Percentiles rank a stretch among this genome's conserved stretches.
Evolutionary conservation across 495 filamentous ascomycete species (phyloP).

Genomic region (Hypoxylon fuscum): DNA sequence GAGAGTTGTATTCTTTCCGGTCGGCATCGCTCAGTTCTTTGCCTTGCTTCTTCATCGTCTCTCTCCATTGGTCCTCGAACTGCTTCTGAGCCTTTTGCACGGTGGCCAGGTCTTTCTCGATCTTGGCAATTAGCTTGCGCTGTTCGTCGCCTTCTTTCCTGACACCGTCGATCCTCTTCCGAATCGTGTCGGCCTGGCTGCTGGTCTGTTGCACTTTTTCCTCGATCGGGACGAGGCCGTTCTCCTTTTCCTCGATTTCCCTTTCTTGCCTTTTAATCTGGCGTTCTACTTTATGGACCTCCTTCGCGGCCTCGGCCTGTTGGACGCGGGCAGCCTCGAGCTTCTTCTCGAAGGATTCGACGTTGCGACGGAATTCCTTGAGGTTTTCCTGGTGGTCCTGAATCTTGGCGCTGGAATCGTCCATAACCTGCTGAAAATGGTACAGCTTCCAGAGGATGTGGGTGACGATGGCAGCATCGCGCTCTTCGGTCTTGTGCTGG

Average conservation of each 20-base stretch:
- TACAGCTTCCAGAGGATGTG: constrained; percentile 98
- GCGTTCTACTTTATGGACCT: constrained; percentile 83
- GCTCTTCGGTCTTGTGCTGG: constrained; percentile 84
- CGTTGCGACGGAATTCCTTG: constrained; percentile 88
- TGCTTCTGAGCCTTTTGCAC: constrained; percentile 90
- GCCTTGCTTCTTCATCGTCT: constrained; percentile 83
- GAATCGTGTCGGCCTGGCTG: constrained; percentile 71
- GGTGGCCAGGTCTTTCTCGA: constrained; percentile 79
- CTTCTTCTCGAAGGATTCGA: constrained; percentile 83
- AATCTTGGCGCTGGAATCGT: constrained; percentile 89
- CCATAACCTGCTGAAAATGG: constrained; percentile 92
- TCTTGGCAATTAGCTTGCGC: constrained; percentile 67
- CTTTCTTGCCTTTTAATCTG: constrained; percentile 85
- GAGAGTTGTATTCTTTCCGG: constrained; percentile 86
- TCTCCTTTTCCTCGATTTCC: constrained; percentile 86
- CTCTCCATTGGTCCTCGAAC: constrained; percentile 88
- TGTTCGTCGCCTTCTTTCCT: constrained; percentile 79
- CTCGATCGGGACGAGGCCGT: constrained; percentile 84
- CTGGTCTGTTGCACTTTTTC: constrained; percentile 90
- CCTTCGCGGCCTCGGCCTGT: constrained; percentile 78
- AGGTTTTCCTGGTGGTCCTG: constrained; percentile 95
- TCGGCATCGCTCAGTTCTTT: constrained; percentile 86
- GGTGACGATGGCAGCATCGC: constrained; percentile 90
- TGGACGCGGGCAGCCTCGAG: constrained; percentile 89
- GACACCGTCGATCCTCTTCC: constrained; percentile 73